Conservation (phyloP, 2,329 filamentous ascomycete genomes). For the Clarireedia homoeocarpa region DNA sequence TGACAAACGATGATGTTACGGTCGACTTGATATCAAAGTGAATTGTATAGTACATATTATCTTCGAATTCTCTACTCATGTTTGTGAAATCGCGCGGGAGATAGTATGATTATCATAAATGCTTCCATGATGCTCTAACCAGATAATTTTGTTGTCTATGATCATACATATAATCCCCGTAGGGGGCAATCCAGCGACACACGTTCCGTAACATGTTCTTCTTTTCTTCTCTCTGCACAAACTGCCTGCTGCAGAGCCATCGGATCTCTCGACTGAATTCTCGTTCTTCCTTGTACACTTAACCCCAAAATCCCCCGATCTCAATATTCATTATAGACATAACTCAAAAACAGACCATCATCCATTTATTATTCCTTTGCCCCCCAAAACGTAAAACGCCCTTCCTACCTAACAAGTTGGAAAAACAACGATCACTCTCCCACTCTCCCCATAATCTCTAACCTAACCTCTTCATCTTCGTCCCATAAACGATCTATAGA, state of each 20-base stretch:
- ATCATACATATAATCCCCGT: no score
- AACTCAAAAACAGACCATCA: slow-evolving; percentile 1
- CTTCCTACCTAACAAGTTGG: neutral
- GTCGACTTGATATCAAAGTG: neutral
- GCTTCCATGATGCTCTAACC: no score
- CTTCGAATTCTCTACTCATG: no score
- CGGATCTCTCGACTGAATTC: neutral
- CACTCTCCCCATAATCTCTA: neutral
- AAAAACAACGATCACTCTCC: neutral
- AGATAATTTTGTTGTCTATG: no score
- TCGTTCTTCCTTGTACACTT: neutral
- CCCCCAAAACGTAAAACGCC: slow-evolving; percentile 1
- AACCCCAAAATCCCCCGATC: neutral
- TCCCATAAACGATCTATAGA: slow-evolving; percentile 83
- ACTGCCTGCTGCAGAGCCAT: no score
- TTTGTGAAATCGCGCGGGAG: no score
- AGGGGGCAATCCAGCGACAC: no score
- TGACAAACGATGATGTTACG: neutral
- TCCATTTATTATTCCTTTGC: neutral
- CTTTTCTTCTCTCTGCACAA: no score
- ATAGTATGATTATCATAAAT: no score
- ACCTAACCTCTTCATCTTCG: slow-evolving; percentile 38
- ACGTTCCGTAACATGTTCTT: no score
- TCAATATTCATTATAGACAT: slow-evolving; percentile 3
- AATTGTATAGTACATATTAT: neutral